Conservation (phyloP, 2,329 filamentous ascomycete genomes). For the Fusarium bactridioides region DNA sequence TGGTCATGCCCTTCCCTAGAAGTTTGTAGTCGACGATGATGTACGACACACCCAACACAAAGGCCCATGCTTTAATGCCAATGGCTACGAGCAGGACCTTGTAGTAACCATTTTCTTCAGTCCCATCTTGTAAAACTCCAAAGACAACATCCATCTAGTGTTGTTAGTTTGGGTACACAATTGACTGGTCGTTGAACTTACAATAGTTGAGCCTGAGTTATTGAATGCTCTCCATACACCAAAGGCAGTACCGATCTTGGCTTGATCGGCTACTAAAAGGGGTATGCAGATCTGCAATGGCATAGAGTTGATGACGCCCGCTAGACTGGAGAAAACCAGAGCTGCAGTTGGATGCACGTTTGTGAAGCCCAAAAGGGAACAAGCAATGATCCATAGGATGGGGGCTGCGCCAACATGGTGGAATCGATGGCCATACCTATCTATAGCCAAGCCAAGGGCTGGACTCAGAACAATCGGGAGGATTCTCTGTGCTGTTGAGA, state of each 20-base stretch:
- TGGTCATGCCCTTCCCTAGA: not conserved
- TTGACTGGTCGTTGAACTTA: accelerated
- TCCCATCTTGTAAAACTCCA: not conserved
- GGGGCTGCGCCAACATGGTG: not conserved
- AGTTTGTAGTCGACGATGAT: not conserved
- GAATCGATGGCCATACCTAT: not conserved
- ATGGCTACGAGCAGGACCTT: not conserved
- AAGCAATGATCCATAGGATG: not conserved
- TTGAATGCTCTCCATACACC: not conserved
- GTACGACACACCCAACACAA: not conserved
- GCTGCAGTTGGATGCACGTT: not conserved
- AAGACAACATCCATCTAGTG: not conserved
- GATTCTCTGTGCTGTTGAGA: not conserved
- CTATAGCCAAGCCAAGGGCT: not conserved
- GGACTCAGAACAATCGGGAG: not conserved
- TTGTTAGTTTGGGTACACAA: not conserved
- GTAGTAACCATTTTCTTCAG: accelerated
- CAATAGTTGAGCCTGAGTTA: not conserved
- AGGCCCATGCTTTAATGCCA: not conserved
- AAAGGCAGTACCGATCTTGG: not conserved
- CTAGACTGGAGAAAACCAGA: not conserved
- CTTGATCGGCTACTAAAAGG: not conserved
- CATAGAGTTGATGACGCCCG: not conserved
- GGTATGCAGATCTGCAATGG: not conserved
- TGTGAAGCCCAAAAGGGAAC: not conserved